Evolutionary conservation across 208 protist species (phyloP), one percentile per base, ranked within the genome.

Genomic region (Acanthamoeba culbertsoni): DNA sequence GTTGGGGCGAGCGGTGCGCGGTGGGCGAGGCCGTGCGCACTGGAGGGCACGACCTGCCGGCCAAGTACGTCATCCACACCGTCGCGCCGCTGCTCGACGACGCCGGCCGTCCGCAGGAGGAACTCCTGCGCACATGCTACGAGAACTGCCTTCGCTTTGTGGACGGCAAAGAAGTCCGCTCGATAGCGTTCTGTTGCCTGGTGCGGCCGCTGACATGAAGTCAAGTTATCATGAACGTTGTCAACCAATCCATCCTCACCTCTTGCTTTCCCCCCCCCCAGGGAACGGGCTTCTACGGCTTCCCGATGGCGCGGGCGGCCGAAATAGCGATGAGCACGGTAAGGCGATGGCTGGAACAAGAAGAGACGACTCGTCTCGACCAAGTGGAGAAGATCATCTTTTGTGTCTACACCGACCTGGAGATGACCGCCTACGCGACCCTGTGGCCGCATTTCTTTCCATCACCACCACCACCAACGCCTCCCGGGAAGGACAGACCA

Each of bases 231-330:
- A n/a, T n/a, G n/a, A n/a, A n/a, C n/a, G n/a, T n/a, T n/a, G n/a
- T n/a, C n/a, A n/a, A n/a, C n/a, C n/a, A n/a, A n/a, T n/a, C n/a
- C n/a, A n/a, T n/a, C n/a, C n/a, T n/a, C n/a, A n/a, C n/a, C n/a
- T n/a, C n/a, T n/a, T n/a, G n/a, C n/a, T n/a, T n/a, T n/a, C n/a
- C n/a, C 35, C 14, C 33, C 14, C 37, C 14, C 20, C 73, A 71
- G 48, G 82, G 82, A 18, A 90, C 82, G 48, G 82, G 82, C 53
- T 90, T 90, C 82, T 90, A 90, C 31, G 82, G 82, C 16, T 90
- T 68, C 28, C 82, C 82, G 18, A 62, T 62, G 53, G 82, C 48
- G 33, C 53, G 33, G 2, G 82, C 82, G 35, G 82, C 82, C 40
- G 10, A 48, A 12, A 90, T 90, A 6, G 82, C 82, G 1, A 46